phyloP scores from a whole-genome alignment of 2,329 filamentous ascomycete genomes.

The Verticillium alfalfae region DNA sequence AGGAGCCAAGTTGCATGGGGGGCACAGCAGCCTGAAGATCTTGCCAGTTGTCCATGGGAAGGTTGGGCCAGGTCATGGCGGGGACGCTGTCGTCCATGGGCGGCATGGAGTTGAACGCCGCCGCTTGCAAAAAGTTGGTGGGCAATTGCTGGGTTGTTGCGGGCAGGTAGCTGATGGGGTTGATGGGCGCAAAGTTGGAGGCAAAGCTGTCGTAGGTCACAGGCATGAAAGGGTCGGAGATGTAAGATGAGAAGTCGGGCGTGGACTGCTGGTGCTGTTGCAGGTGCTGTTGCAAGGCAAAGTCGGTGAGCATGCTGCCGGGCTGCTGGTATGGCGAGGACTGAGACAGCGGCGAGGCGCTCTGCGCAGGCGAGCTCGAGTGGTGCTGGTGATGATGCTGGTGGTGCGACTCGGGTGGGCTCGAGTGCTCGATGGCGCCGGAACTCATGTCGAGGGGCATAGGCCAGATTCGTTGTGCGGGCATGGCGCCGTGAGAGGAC shows the following conservation, averaged over 20 bases:
- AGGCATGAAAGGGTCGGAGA: conserved; percentile 43
- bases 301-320: conserved; percentile 52
- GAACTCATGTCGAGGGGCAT: conserved; percentile 48
- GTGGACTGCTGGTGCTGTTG: conserved; percentile 31
- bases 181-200: conserved; percentile 44
- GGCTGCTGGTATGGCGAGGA: conserved; percentile 46
- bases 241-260: conserved; percentile 45
- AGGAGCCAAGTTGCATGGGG: conserved; percentile 45
- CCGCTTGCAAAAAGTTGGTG: conserved; percentile 55
- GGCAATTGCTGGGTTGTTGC: conserved; percentile 59
- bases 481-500: conserved; percentile 17
- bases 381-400: conserved; percentile 14
- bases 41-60: conserved; percentile 69
- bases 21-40: conserved; percentile 63
- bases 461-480: conserved; percentile 37
- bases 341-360: conserved; percentile 42
- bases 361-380: conserved; percentile 38
- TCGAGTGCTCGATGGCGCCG: conserved; percentile 37
- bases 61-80: conserved; percentile 52
- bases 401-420: conserved; percentile 40
- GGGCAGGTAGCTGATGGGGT: conserved; percentile 55
- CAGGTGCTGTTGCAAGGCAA: conserved; percentile 54
- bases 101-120: conserved; percentile 54
- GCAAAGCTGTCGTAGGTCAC: conserved; percentile 37
- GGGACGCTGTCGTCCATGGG: conserved; percentile 50